Base-by-base conservation (phyloP, 164 flowering plant genomes). In the Euptelea pleiosperma region DNA sequence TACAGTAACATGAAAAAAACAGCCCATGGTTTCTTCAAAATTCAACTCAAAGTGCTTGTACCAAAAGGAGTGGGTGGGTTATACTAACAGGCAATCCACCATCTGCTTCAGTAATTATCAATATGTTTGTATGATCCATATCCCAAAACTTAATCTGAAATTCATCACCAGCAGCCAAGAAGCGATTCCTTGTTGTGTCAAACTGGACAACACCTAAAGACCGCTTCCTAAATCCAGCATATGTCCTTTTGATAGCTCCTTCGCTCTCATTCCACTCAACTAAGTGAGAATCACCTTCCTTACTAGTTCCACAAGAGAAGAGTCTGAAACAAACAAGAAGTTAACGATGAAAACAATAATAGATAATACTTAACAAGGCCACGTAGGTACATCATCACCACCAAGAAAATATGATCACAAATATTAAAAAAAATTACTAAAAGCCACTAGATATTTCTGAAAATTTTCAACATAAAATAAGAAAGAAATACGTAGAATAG, bases 231-330 rank as follows among this genome's bases (percentile, higher is more conserved):
- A 80, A 71, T 8, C 84, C 84, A 14, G 49, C 8, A 21, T 77
- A 77, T 31, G 73, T 71, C 37, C 84, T 53, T 53, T 73, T 75
- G 12, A 80, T 55, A 25, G 75, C 74, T 28, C 84, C 84, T 64
- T 80, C 84, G 60, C 75, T 75, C 45, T 77, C 81, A 61, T 79
- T 79, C 83, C 81, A 79, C 62, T 79, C 81, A 34, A 79, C 77
- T 18, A 79, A 42, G 63, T 65, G 66, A 15, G 83, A 79, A 10
- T 77, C 81, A 18, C 83, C 83, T 15, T 79, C 83, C 68, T 72
- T 74, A 57, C 75, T 74, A 19, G 77, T 79, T 55, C 83, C 83
- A 66, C 81, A 77, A 16, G 81, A 77, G 62, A 79, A 79, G 30
- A 79, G 71, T 64, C 83, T 76, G 55, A 40, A 58, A 50, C 6